These are phyloP conservation scores for Fusarium proliferatum DNA, from an alignment of 2,329 filamentous ascomycete species.

Conservation along the genomic window DNA sequence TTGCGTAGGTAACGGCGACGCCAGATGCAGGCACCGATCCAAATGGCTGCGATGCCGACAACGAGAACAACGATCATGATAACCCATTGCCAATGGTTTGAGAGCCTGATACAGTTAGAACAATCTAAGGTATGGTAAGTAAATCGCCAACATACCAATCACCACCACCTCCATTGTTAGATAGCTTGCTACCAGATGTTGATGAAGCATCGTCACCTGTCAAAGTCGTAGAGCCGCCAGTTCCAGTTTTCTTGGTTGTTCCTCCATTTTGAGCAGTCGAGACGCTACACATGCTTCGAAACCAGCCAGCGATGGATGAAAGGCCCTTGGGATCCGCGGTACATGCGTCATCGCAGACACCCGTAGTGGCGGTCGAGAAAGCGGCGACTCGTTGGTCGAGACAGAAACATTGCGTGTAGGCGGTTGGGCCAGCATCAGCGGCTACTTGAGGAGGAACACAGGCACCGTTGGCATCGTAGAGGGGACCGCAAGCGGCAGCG, in stretches of 20 bases:
- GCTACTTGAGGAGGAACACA: constrained; percentile 71
- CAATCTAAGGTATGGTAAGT: neutral
- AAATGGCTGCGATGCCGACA: constrained; percentile 74
- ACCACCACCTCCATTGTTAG: constrained; percentile 47
- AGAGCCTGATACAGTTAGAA: constrained; percentile 63
- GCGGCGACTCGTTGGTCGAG: constrained; percentile 66
- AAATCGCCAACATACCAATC: constrained; percentile 57
- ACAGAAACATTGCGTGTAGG: constrained; percentile 81
- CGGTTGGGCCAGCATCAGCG: constrained; percentile 58
- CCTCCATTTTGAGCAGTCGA: constrained; percentile 39
- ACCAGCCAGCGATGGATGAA: constrained; percentile 75
- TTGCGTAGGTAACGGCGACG: constrained; percentile 79
- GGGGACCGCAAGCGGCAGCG: constrained; percentile 66
- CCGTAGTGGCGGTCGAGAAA: constrained; percentile 66
- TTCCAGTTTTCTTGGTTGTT: constrained; percentile 13
- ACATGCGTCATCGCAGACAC: constrained; percentile 72
- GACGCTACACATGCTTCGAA: constrained; percentile 70
- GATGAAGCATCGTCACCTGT: constrained; percentile 17
- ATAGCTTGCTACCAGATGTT: constrained; percentile 12
- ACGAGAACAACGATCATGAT: constrained; percentile 82
- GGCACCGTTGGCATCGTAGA: constrained; percentile 76
- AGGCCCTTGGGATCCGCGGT: constrained; percentile 57
- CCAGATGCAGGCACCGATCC: constrained; percentile 75
- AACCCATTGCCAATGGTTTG: constrained; percentile 81
- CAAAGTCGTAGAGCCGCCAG: constrained; percentile 23